Evolutionary conservation across 1,139 yeast species (phyloP).

Genomic region (Magnusiomyces sp.): DNA sequence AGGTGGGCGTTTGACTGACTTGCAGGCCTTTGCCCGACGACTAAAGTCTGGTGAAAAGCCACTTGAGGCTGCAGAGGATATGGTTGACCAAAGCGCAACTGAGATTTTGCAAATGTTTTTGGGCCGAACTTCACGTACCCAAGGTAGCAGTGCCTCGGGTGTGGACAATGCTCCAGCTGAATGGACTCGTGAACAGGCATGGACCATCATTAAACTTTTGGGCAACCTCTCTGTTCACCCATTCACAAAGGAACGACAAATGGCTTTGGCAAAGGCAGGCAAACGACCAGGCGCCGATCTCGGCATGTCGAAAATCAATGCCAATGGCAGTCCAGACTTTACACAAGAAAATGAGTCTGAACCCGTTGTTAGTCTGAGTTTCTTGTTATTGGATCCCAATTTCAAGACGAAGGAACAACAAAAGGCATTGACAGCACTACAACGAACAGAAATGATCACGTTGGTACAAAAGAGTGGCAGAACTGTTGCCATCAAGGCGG

Average conservation of each 20-base stretch:
- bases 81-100: constrained; percentile 77
- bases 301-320: not conserved
- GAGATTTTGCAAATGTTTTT: constrained; percentile 80
- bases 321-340: not conserved
- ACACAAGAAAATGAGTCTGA: not conserved
- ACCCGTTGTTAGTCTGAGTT: constrained; percentile 7
- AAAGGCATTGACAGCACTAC: constrained; percentile 57
- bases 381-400: constrained; percentile 36
- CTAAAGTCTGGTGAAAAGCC: constrained; percentile 83
- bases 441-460: constrained; percentile 66
- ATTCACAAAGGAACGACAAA: constrained; percentile 4
- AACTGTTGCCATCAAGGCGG: constrained; percentile 55
- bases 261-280: constrained; percentile 2
- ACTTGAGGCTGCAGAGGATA: constrained; percentile 61
- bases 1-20: constrained; percentile 92
- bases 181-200: constrained; percentile 76
- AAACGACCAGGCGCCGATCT: constrained; percentile 1
- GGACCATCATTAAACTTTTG: constrained; percentile 68
- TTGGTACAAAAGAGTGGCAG: constrained; percentile 70
- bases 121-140: constrained; percentile 34
- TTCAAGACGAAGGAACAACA: constrained; percentile 50
- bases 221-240: constrained; percentile 26
- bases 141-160: not conserved
- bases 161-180: constrained; percentile 25
- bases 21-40: constrained; percentile 84